phyloP scores from a whole-genome alignment of 2,329 filamentous ascomycete species.

The Colletotrichum sansevieriae region DNA sequence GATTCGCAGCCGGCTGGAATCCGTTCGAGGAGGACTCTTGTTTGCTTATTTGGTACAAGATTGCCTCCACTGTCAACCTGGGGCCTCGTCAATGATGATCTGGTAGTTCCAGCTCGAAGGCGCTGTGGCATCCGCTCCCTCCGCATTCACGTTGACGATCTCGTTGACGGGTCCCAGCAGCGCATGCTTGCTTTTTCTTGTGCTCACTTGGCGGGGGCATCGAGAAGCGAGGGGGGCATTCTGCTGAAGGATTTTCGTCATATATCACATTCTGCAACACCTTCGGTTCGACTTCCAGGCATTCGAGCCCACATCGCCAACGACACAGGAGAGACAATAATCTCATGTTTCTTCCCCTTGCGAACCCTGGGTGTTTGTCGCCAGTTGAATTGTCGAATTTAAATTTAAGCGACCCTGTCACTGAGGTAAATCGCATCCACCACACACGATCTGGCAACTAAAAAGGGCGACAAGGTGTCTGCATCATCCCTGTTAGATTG shows the following conservation, averaged over 20 bases:
- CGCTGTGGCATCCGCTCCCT: slow-evolving; percentile 15
- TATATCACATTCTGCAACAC: slow-evolving; percentile 25
- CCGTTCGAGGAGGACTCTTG: background rate
- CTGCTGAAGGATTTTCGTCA: slow-evolving; percentile 30
- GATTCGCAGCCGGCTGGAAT: background rate
- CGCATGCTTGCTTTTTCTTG: slow-evolving; percentile 33
- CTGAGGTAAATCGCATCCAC: slow-evolving; percentile 8
- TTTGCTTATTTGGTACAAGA: slow-evolving; percentile 20
- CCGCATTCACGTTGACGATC: slow-evolving; percentile 14
- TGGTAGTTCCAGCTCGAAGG: background rate
- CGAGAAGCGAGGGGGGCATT: slow-evolving; percentile 13
- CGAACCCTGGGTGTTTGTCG: slow-evolving; percentile 9
- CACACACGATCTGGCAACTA: slow-evolving; percentile 2
- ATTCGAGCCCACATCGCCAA: slow-evolving; percentile 20
- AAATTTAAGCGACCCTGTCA: slow-evolving; percentile 1
- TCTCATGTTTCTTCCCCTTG: background rate
- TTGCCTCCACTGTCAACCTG: slow-evolving; percentile 26
- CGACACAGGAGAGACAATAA: slow-evolving; percentile 10
- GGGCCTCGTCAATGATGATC: slow-evolving; percentile 12
- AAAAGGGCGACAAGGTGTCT: background rate
- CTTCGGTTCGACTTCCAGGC: slow-evolving; percentile 15
- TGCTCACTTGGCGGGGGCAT: background rate
- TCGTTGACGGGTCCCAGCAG: slow-evolving; percentile 9
- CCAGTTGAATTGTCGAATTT: background rate
- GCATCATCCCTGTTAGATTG: background rate